Percentiles rank a stretch among this genome's conserved stretches.
These are phyloP conservation scores for Colletotrichum lini DNA, from an alignment of 2,329 filamentous ascomycete species.

Conservation along the genomic window DNA sequence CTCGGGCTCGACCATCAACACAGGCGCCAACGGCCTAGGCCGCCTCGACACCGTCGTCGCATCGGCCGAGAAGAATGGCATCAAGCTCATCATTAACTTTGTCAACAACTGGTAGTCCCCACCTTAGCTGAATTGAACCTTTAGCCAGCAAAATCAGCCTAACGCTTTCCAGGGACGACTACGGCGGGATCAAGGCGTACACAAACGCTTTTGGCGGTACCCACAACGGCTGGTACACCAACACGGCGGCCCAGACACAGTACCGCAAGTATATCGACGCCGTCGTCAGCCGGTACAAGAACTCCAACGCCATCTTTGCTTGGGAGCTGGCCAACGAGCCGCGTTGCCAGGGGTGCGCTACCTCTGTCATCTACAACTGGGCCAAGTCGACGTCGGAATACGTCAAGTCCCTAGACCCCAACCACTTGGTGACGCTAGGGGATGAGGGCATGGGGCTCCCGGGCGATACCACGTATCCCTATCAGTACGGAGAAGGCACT, in stretches of 20 bases:
- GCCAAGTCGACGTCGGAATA: conserved; percentile 70
- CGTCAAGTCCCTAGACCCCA: conserved; percentile 73
- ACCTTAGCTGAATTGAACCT: too few species aligned
- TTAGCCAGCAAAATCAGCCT: neutral
- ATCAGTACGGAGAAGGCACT: conserved; percentile 63
- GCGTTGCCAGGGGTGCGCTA: conserved; percentile 72
- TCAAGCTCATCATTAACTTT: conserved; percentile 76
- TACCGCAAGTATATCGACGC: conserved; percentile 67
- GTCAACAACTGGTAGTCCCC: conserved; percentile 74
- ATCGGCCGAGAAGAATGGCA: conserved; percentile 69
- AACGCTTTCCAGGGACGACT: conserved; percentile 60
- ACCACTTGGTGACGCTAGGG: conserved; percentile 76
- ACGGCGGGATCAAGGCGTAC: conserved; percentile 76
- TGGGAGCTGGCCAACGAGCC: conserved; percentile 72
- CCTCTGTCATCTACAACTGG: conserved; percentile 73
- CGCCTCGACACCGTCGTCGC: conserved; percentile 74
- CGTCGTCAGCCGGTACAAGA: conserved; percentile 64
- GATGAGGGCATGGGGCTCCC: conserved; percentile 67
- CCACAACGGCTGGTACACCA: conserved; percentile 70
- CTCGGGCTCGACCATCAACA: conserved; percentile 71
- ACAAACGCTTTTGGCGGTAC: conserved; percentile 69
- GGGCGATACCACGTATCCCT: conserved; percentile 68
- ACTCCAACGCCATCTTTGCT: conserved; percentile 64
- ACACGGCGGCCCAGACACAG: conserved; percentile 65
- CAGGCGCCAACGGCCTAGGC: conserved; percentile 71